Evolutionary conservation across 257 asterid species (phyloP).

Genomic region (Voacanga thouarsii): DNA sequence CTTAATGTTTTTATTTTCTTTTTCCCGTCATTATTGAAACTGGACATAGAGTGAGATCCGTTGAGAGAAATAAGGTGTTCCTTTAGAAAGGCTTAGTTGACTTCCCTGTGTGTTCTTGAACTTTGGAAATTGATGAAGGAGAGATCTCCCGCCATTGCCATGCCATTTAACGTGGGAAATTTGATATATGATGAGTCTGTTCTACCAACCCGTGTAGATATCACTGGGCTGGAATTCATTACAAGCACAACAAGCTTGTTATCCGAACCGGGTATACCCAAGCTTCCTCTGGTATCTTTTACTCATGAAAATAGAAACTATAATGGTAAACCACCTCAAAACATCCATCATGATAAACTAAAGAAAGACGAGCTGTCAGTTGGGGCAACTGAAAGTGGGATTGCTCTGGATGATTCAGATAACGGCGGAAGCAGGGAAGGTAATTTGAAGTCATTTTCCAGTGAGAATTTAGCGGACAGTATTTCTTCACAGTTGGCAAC

Average conservation of each 20-base stretch:
- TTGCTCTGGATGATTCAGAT: slow-evolving; percentile 22
- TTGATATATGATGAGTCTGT: slow-evolving; percentile 47
- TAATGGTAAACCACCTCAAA: slow-evolving; percentile 25
- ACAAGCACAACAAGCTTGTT: slow-evolving; percentile 30
- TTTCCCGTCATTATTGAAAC: neutral
- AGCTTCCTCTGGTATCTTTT: slow-evolving; percentile 39
- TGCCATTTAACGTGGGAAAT: slow-evolving; percentile 44
- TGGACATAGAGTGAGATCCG: neutral
- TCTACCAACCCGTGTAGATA: slow-evolving; percentile 38
- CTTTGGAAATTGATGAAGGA: slow-evolving; percentile 40
- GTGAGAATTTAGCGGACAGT: slow-evolving; percentile 13
- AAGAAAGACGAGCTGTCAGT: slow-evolving; percentile 26
- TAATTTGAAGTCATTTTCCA: slow-evolving; percentile 14
- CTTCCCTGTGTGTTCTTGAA: slow-evolving; percentile 11
- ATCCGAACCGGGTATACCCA: slow-evolving; percentile 39
- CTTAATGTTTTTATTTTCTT: slow-evolving; percentile 1
- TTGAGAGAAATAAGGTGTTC: neutral
- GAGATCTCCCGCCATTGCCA: slow-evolving; percentile 33
- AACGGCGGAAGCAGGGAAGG: slow-evolving; percentile 21
- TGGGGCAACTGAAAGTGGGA: slow-evolving; percentile 21
- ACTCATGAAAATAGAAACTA: slow-evolving; percentile 32
- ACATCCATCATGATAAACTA: slow-evolving; percentile 23
- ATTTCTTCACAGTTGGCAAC: slow-evolving; percentile 21
- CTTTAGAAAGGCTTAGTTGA: neutral
- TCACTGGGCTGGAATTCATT: slow-evolving; percentile 46